These are phyloP conservation scores for Daphne laureola DNA, from an alignment of 441 rosid genomes.

Conservation along the genomic window DNA sequence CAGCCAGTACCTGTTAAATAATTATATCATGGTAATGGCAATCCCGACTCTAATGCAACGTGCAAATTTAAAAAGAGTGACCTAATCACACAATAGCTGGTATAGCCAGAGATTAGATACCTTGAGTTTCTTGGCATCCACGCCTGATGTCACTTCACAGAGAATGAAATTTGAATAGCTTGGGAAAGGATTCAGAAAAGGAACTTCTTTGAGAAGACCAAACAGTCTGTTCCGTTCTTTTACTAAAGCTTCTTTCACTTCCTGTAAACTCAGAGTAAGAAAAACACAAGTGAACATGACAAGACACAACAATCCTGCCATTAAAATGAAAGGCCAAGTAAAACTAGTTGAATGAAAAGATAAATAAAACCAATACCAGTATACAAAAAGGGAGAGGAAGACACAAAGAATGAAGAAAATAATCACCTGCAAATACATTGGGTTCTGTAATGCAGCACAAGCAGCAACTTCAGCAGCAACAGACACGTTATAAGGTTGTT, in stretches of 20 bases:
- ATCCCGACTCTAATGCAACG: not conserved
- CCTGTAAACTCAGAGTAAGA: conserved; percentile 27
- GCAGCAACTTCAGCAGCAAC: conserved; percentile 96
- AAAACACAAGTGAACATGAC: not conserved
- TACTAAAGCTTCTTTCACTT: conserved; percentile 67
- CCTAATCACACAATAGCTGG: no score
- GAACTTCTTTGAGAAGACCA: conserved; percentile 53
- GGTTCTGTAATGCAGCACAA: conserved; percentile 79
- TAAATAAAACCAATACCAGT: conserved; percentile 1
- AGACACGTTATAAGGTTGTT: conserved; percentile 93
- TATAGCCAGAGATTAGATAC: conserved; percentile 18
- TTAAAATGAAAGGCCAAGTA: not conserved
- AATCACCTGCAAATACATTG: conserved; percentile 60
- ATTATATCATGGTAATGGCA: no score
- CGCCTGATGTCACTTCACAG: conserved; percentile 68
- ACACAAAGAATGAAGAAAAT: not conserved
- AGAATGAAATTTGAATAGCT: conserved; percentile 87
- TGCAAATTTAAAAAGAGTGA: not conserved
- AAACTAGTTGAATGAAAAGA: not conserved
- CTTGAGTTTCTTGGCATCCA: conserved; percentile 86
- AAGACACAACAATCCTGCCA: not conserved
- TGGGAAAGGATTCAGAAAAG: conserved; percentile 74
- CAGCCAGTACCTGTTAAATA: not conserved
- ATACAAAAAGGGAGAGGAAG: not conserved
- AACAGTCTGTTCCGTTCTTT: conserved; percentile 69